A percentile compares a stretch with the other conserved stretches of the same genome.
phyloP scores from a whole-genome alignment of 768 basidiomycete genomes.

The Mycena venus region DNA sequence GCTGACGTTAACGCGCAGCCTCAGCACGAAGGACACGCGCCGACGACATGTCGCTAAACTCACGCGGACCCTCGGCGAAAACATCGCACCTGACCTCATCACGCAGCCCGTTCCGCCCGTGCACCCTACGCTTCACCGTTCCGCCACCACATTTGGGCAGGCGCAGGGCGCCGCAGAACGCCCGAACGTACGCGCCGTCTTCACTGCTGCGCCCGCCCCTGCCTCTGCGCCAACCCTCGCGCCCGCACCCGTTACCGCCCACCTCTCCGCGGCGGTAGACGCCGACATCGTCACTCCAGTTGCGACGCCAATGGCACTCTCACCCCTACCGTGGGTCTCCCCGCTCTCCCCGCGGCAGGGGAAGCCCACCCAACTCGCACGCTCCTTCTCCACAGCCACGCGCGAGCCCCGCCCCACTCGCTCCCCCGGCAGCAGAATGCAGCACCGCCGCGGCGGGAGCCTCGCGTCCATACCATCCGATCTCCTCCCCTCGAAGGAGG shows the following conservation, averaged over 20 bases:
- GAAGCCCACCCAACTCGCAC: neutral
- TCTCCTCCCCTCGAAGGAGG: neutral
- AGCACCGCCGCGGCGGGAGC: neutral
- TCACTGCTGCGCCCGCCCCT: neutral
- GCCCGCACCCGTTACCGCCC: neutral
- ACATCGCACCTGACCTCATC: slow-evolving; percentile 26
- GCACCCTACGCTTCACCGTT: neutral
- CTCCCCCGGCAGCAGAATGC: neutral
- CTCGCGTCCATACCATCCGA: too few species aligned
- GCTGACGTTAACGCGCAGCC: neutral
- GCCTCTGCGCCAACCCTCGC: neutral
- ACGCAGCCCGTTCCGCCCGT: neutral
- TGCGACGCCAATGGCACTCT: neutral
- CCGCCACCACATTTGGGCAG: neutral
- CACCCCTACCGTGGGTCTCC: neutral
- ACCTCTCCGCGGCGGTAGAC: neutral
- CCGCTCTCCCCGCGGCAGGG: neutral
- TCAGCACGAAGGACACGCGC: slow-evolving; percentile 8
- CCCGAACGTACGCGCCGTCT: neutral
- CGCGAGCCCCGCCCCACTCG: neutral
- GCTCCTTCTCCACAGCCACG: slow-evolving; percentile 2
- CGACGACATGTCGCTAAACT: slow-evolving; percentile 26
- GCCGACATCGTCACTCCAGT: neutral
- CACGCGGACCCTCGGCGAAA: slow-evolving; percentile 25
- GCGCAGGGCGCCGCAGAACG: neutral